These are phyloP conservation scores for Phytophthora rubi DNA, from an alignment of 352 stramenopile genomes.

Conservation along the genomic window DNA sequence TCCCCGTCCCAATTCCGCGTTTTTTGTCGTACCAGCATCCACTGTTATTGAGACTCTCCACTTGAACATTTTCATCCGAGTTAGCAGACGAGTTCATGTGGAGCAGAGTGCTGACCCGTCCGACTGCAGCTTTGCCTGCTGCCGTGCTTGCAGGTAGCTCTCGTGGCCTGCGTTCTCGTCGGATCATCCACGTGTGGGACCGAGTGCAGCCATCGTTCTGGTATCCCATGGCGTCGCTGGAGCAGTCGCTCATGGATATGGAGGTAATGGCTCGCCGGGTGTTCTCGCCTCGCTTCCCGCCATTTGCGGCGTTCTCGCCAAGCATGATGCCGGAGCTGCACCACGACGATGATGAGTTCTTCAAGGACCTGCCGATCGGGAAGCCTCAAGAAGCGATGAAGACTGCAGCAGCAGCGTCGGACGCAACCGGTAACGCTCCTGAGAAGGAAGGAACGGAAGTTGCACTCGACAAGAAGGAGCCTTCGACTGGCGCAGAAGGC, in stretches of 20 bases:
- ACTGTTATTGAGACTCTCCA: conserved; percentile 10
- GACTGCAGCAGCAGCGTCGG: conserved; percentile 11
- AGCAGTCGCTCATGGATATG: conserved; percentile 76
- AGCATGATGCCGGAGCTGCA: conserved; percentile 30
- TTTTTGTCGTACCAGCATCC: conserved; percentile 9
- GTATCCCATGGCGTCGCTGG: conserved; percentile 57
- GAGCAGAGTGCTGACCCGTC: conserved; percentile 10
- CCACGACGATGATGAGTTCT: conserved; percentile 57
- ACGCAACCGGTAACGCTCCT: background rate
- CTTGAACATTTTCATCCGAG: conserved; percentile 14
- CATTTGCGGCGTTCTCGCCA: conserved; percentile 34
- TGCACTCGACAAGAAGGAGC: conserved; percentile 24
- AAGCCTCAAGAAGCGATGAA: conserved; percentile 31
- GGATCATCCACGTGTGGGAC: conserved; percentile 48
- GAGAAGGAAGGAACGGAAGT: conserved; percentile 28
- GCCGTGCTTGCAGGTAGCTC: background rate
- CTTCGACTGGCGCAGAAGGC: conserved; percentile 20
- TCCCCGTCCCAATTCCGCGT: conserved; percentile 5
- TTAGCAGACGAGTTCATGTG: conserved; percentile 16
- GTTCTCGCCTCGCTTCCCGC: conserved; percentile 38
- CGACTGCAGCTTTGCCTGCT: background rate
- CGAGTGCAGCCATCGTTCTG: conserved; percentile 53
- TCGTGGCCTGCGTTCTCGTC: conserved; percentile 33
- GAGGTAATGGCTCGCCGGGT: conserved; percentile 44
- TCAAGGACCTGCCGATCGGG: conserved; percentile 50